A percentile compares a stretch with the other conserved stretches of the same genome.
Evolutionary conservation across 169 alveolate species (phyloP).

Genomic region (Babesia ovis): DNA sequence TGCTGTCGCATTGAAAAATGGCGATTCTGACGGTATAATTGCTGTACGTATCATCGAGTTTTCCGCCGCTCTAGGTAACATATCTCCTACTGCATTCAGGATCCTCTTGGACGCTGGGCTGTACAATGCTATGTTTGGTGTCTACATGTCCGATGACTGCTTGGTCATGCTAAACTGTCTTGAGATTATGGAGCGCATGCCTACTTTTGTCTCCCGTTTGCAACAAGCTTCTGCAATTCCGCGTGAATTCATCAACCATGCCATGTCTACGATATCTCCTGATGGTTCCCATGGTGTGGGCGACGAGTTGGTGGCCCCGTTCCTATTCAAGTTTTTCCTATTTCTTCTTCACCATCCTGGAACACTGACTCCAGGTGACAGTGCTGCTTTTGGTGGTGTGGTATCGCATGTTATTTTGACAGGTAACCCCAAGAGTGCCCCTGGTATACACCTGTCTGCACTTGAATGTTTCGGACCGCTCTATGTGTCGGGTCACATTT

Average conservation of each 20-base stretch:
- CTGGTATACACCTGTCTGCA: not conserved
- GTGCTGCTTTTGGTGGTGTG: not conserved
- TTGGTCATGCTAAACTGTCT: conserved; percentile 51
- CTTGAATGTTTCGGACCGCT: conserved; percentile 51
- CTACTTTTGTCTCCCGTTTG: conserved; percentile 20
- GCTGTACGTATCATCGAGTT: conserved; percentile 45
- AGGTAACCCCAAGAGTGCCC: not conserved
- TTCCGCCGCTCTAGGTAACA: conserved; percentile 24
- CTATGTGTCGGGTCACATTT: conserved; percentile 17
- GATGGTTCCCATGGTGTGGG: not conserved
- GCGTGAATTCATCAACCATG: conserved; percentile 33
- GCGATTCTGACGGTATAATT: conserved; percentile 30
- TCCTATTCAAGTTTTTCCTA: conserved; percentile 19
- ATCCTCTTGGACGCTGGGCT: conserved; percentile 20
- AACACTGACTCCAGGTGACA: conserved; percentile 9
- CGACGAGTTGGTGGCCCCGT: conserved; percentile 35
- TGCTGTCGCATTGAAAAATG: not conserved
- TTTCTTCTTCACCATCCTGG: conserved; percentile 9
- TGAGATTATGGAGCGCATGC: conserved; percentile 44
- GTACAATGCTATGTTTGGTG: conserved; percentile 18
- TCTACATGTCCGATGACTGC: conserved; percentile 35
- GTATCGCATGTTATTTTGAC: conserved; percentile 18
- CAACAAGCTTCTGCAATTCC: not conserved
- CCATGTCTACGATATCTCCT: conserved; percentile 4
- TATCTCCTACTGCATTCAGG: conserved; percentile 13